Base-by-base conservation (phyloP, 2,329 filamentous ascomycete species). In the Dactylellina drechsleri region DNA sequence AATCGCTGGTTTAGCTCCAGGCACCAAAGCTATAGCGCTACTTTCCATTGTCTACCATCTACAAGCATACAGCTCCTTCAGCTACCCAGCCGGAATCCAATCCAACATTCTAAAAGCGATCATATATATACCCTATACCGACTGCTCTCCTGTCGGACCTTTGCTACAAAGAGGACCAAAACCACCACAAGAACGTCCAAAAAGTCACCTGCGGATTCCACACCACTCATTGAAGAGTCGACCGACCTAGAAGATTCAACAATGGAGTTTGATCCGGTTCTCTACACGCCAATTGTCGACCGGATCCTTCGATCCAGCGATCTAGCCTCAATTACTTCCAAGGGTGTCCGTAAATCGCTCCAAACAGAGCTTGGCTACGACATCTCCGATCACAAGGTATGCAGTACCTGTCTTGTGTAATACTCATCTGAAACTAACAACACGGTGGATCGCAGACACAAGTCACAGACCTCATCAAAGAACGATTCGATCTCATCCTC, bases 381-480 rank as follows among this genome's bases (percentile, higher is more conserved):
- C 78, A 81, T 89, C 64, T 86, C 83, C 76, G 83, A 85, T 1
- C 86, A 89, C 79, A 89, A 89, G 84, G 87, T 87, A 18, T 26
- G 12, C 50, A 1, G 10, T 36, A 12, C 57, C 13, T 18, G 4
- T 54, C 36, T 53, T 20, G 12, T 31, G 26, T 80, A 76, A 47
- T 53, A 18, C 20, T 23, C 49, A 45, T 20, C 23, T 10, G 18
- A 15, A 36, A 56, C 49, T 57, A 52, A 60, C 28, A 31, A 40
- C 61, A 31, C 65, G 7, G 31, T 8, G 31, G 18, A 23, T 61
- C 26, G 58, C 64, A 92, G 90, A 84, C 86, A 80, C 87, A 88
- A 13, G 90, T 92, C 82, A 92, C 92, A 80, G 84, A 84, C 60
- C 84, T 93, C 57, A 92, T 93, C 66, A 89, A 90, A 82, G 85